Percentiles rank a stretch among this genome's conserved stretches.
phyloP scores from a whole-genome alignment of 768 basidiomycete species.

The Sutorius australiensis region DNA sequence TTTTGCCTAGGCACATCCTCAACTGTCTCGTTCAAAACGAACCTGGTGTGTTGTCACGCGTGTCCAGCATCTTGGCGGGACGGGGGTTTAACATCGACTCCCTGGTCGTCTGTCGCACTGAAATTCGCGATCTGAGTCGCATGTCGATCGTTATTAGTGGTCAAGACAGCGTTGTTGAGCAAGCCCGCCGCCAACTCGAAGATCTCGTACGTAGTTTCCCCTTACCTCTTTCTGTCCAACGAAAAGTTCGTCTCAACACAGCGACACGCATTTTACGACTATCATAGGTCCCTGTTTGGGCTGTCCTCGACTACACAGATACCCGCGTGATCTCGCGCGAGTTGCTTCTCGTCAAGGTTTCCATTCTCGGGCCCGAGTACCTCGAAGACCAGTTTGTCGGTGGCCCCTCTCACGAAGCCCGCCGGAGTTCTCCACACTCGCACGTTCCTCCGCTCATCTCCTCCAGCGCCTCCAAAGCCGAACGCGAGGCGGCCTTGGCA shows the following conservation, averaged over 20 bases:
- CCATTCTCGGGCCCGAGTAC: slow-evolving; percentile 96
- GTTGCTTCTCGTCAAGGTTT: slow-evolving; percentile 91
- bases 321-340: slow-evolving; percentile 91
- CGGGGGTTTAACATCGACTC: slow-evolving; percentile 99
- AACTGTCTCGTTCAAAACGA: slow-evolving; percentile 99
- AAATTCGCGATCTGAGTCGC: slow-evolving; percentile 92
- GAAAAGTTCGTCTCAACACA: background rate
- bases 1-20: slow-evolving; percentile 70
- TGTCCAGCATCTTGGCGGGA: slow-evolving; percentile 95
- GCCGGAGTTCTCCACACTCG: slow-evolving; percentile 32
- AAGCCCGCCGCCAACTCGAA: slow-evolving; percentile 92
- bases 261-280: background rate
- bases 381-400: slow-evolving; percentile 87
- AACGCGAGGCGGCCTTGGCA: slow-evolving; percentile 69
- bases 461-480: slow-evolving; percentile 48
- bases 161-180: slow-evolving; percentile 97
- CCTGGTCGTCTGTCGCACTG: slow-evolving; percentile 95
- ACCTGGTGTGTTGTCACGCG: slow-evolving; percentile 97
- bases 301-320: slow-evolving; percentile 95
- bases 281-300: slow-evolving; percentile 94
- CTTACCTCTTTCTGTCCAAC: background rate
- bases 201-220: slow-evolving; percentile 68
- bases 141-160: slow-evolving; percentile 98
- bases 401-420: slow-evolving; percentile 79
- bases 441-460: slow-evolving; percentile 1